Base-by-base conservation (phyloP, 768 basidiomycete genomes). In the Lactifluus hygrophoroides region DNA sequence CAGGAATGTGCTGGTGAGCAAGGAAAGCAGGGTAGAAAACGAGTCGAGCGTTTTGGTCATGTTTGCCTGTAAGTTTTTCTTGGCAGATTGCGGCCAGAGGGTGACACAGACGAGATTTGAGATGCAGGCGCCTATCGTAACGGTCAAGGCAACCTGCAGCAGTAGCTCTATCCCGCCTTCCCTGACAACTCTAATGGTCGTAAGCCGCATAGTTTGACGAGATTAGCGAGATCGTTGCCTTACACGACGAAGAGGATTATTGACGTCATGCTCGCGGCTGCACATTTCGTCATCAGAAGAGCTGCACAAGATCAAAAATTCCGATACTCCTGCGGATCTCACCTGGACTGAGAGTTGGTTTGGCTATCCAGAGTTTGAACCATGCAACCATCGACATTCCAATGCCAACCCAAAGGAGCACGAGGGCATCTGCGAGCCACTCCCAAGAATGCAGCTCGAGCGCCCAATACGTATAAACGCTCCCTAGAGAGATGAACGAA, bases 341-440 rank as follows among this genome's bases (percentile, higher is more conserved):
- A 83, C 89, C 90, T n/a, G 90, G 86, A 66, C 92, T 92, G 66
- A 93, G 96, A 19, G 86, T 84, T 2, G 91, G 90, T 67, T 87
- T 94, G 11, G 75, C 79, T 79, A 98, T 91, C 84, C 87, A 91
- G 2, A 89, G 80, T 70, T 97, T 98, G 73, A 86, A 82, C 88
- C 90, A 98, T 1, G 94, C 91, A 17, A 97, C 69, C 3, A 79
- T 68, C 49, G 85, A 86, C 78, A 95, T 88, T 21, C 86, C 84
- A 3, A 90, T 64, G 4, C 90, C 94, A 58, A 99, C 79, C 89
- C 90, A 96, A 7, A 82, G 49, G 23, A 96, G 80, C 11, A 85
- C 85, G 21, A 90, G 69, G 42, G 80, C 66, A 64, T 94, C 90
- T 0, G 85, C 92, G 23, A 89, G 69, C 79, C 83, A 81, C 56